These are phyloP conservation scores for Cadophora sp. DNA, from an alignment of 2,329 filamentous ascomycete genomes.

Conservation along the genomic window DNA sequence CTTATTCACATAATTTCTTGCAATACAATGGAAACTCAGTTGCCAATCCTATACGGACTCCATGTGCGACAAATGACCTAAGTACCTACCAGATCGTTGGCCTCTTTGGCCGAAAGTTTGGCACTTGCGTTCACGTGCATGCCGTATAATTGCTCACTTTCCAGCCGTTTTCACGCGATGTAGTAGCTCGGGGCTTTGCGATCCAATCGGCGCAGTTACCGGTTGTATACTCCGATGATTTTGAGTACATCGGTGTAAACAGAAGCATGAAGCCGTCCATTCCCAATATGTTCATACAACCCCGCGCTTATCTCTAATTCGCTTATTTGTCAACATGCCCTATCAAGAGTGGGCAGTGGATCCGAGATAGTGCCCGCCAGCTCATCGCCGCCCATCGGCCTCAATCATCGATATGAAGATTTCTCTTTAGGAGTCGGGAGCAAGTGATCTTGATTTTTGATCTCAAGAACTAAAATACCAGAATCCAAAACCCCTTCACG, in stretches of 20 bases:
- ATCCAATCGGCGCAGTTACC: background rate
- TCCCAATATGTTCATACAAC: background rate
- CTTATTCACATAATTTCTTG: background rate
- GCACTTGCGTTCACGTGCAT: background rate
- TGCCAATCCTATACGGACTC: no score
- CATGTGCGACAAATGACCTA: no score
- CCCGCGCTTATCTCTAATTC: constrained; percentile 16
- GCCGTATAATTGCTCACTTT: background rate
- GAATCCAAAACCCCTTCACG: constrained; percentile 1
- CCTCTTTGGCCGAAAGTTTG: no score
- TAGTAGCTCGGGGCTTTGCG: background rate
- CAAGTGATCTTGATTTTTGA: background rate
- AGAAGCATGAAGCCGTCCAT: background rate
- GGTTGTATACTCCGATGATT: background rate
- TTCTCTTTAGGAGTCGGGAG: background rate
- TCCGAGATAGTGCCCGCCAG: background rate
- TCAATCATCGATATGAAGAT: constrained; percentile 6
- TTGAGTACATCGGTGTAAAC: background rate
- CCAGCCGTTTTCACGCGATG: background rate
- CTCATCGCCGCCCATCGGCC: constrained; percentile 9
- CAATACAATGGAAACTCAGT: no score
- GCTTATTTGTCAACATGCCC: constrained; percentile 2
- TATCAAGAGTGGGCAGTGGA: constrained; percentile 18
- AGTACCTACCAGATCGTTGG: no score
- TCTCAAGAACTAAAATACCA: no score